These are phyloP conservation scores for Penicillium argentinense DNA, from an alignment of 495 filamentous ascomycete species.

Conservation along the genomic window DNA sequence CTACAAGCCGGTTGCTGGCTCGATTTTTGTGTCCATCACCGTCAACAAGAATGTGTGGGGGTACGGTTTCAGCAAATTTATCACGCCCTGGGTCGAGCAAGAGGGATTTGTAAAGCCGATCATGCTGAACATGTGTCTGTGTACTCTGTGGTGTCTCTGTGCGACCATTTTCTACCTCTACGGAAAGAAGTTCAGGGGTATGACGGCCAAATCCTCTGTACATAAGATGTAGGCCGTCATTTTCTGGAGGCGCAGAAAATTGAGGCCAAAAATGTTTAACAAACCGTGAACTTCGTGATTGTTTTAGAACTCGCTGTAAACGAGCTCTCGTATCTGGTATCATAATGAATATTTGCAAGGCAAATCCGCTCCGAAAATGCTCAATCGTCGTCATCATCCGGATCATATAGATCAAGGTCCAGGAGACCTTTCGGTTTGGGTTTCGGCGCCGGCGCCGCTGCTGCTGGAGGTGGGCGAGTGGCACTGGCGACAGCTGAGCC, in stretches of 20 bases:
- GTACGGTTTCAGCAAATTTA: constrained; percentile 52
- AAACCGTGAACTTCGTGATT: background rate
- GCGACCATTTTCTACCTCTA: constrained; percentile 56
- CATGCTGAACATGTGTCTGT: constrained; percentile 55
- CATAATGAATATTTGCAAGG: constrained; percentile 14
- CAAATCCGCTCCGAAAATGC: constrained; percentile 7
- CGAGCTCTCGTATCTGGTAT: constrained; percentile 16
- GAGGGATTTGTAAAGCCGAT: constrained; percentile 45
- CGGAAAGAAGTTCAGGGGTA: constrained; percentile 57
- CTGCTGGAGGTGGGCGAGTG: constrained; percentile 18
- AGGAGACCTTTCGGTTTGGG: constrained; percentile 41
- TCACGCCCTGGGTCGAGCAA: constrained; percentile 38
- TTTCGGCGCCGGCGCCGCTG: constrained; percentile 28
- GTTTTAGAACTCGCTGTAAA: background rate
- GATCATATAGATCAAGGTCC: constrained; percentile 48
- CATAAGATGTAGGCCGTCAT: constrained; percentile 46
- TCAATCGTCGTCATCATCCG: constrained; percentile 46
- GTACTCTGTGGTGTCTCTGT: constrained; percentile 51
- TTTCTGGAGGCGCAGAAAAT: background rate
- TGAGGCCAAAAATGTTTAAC: background rate
- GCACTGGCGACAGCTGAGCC: constrained; percentile 27
- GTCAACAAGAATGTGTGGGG: constrained; percentile 62
- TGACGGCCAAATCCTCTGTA: constrained; percentile 53
- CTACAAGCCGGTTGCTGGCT: constrained; percentile 61
- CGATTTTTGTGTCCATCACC: constrained; percentile 61